These are phyloP conservation scores for Trichoderma afroharzianum DNA, from an alignment of 2,329 filamentous ascomycete species.

Conservation along the genomic window DNA sequence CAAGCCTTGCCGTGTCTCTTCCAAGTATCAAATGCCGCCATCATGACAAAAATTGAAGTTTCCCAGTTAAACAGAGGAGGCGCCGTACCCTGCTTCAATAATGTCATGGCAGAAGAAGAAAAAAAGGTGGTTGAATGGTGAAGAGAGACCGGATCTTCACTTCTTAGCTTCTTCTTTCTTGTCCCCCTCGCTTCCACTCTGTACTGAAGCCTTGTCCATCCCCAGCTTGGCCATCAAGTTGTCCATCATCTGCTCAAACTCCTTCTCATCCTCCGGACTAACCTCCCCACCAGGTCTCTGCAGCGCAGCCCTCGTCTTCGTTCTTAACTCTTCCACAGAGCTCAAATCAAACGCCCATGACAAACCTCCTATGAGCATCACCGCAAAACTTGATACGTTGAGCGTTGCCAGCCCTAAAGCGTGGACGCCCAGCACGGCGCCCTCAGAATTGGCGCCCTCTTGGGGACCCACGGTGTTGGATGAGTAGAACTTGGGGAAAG, in stretches of 20 bases:
- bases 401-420: constrained; percentile 83
- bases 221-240: constrained; percentile 52
- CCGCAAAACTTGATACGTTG: constrained; percentile 72
- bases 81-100: not conserved
- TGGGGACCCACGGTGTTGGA: constrained; percentile 43
- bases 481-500: constrained; percentile 69
- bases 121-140: not conserved
- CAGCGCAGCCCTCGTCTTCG: constrained; percentile 42
- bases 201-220: constrained; percentile 27
- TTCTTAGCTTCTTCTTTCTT: not conserved
- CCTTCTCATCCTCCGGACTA: constrained; percentile 51
- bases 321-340: constrained; percentile 60
- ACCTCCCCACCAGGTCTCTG: constrained; percentile 32
- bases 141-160: not conserved
- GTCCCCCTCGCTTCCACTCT: not conserved
- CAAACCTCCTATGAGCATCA: constrained; percentile 70
- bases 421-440: constrained; percentile 67
- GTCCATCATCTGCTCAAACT: constrained; percentile 60
- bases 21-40: not conserved
- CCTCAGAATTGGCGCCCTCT: constrained; percentile 23
- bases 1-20: not conserved
- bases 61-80: not conserved
- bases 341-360: constrained; percentile 77
- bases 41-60: not conserved
- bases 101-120: not conserved